These are phyloP conservation scores for Salix brachista DNA, from an alignment of 345 rosid genomes.

Conservation along the genomic window DNA sequence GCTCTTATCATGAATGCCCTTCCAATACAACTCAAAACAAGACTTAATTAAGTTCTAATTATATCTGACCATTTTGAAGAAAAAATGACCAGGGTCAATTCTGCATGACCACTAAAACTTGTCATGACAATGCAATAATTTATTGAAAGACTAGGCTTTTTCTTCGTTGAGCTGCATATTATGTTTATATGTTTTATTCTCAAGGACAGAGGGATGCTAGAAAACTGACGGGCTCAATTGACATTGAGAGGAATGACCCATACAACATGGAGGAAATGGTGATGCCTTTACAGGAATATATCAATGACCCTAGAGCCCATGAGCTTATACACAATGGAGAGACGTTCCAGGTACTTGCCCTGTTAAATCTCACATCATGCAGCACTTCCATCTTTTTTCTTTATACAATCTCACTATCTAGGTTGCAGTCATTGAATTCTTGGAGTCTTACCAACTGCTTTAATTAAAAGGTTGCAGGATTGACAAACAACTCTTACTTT, in stretches of 20 bases:
- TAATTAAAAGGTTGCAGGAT: conserved; percentile 73
- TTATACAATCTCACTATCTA: too few species aligned
- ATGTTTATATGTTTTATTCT: background rate
- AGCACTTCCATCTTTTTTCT: background rate
- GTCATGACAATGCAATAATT: background rate
- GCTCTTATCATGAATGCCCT: background rate
- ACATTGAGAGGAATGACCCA: conserved; percentile 47
- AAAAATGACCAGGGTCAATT: background rate
- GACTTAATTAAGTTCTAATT: too few species aligned
- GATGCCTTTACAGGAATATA: conserved; percentile 77
- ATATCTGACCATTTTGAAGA: background rate
- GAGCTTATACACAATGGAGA: conserved; percentile 93
- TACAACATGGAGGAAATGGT: conserved; percentile 73
- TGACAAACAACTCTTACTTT: conserved; percentile 84
- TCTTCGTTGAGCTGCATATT: background rate
- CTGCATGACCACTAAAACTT: background rate
- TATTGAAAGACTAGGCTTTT: background rate
- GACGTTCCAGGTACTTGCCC: conserved; percentile 70
- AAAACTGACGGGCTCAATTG: conserved; percentile 37
- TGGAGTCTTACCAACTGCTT: background rate
- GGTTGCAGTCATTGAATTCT: too few species aligned
- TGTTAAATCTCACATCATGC: conserved; percentile 4
- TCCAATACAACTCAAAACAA: too few species aligned
- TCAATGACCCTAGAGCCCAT: conserved; percentile 63
- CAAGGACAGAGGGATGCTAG: conserved; percentile 74